Evolutionary conservation across 495 filamentous ascomycete species (phyloP).

Genomic region (Thozetella sp.): DNA sequence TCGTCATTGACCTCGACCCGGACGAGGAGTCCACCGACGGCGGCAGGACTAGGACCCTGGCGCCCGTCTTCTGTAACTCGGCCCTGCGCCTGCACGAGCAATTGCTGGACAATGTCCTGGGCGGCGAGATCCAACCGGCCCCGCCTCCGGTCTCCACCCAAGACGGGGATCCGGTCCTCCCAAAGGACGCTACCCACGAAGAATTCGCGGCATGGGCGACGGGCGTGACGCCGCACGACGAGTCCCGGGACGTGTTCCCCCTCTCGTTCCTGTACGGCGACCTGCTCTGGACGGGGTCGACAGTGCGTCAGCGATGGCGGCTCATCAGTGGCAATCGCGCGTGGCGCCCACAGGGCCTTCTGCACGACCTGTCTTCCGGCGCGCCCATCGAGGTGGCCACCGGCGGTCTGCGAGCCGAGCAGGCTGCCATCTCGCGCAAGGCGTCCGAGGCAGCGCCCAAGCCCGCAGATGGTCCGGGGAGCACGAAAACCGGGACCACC

Average conservation of each 20-base stretch:
- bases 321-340: constrained; percentile 44
- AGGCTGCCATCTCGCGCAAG: constrained; percentile 1
- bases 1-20: constrained; percentile 59
- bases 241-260: constrained; percentile 47
- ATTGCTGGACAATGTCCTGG: constrained; percentile 46
- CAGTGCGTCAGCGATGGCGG: constrained; percentile 58
- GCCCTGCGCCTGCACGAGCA: constrained; percentile 39
- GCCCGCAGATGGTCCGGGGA: background rate
- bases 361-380: constrained; percentile 14
- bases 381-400: constrained; percentile 17
- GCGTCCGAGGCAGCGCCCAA: background rate
- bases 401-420: constrained; percentile 13
- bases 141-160: background rate
- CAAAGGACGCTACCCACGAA: constrained; percentile 18
- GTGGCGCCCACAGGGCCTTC: constrained; percentile 13
- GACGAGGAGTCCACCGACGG: constrained; percentile 40
- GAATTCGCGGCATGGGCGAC: constrained; percentile 58
- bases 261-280: constrained; percentile 55
- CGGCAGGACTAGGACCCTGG: constrained; percentile 24
- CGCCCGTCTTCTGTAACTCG: constrained; percentile 51
- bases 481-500: background rate
- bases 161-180: background rate
- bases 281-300: constrained; percentile 61
- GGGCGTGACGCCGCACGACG: constrained; percentile 45
- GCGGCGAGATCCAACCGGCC: constrained; percentile 16